Evolutionary conservation across 371 early-diverging fungal genomes (phyloP).

Genomic region (Chytridiales sp.): DNA sequence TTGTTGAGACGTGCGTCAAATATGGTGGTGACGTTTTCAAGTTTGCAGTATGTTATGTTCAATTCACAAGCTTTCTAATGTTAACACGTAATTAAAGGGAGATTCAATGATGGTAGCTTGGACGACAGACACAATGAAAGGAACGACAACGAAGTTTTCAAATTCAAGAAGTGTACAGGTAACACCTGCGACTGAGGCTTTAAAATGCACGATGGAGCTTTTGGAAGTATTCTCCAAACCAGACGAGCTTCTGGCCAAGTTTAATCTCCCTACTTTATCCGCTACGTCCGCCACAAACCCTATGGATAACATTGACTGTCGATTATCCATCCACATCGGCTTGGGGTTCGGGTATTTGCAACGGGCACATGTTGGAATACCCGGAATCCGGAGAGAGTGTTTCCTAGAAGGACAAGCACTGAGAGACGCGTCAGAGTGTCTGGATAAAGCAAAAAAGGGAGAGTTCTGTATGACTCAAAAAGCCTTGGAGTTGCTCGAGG

Average conservation of each 20-base stretch:
- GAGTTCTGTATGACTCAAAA: not conserved
- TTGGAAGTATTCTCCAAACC: too few species aligned
- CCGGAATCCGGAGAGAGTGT: conserved; percentile 15
- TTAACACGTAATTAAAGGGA: conserved; percentile 1
- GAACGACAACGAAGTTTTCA: not conserved
- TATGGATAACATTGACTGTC: not conserved
- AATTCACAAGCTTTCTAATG: not conserved
- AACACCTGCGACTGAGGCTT: too few species aligned
- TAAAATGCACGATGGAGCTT: too few species aligned
- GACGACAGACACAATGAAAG: conserved; percentile 12
- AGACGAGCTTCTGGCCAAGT: too few species aligned
- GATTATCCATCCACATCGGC: conserved; percentile 9
- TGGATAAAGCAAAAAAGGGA: not conserved
- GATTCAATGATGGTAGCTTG: conserved; percentile 21
- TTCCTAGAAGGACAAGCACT: conserved; percentile 20
- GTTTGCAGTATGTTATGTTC: conserved; percentile 14
- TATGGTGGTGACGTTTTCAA: conserved; percentile 25
- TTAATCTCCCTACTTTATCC: too few species aligned
- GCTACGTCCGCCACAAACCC: not conserved
- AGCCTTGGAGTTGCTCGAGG: not conserved
- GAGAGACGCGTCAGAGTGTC: not conserved
- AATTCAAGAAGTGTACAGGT: too few species aligned
- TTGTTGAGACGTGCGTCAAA: conserved; percentile 1
- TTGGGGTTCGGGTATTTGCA: conserved; percentile 10
- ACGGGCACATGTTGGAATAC: conserved; percentile 15